Conservation (phyloP, 1,139 yeast species). For the Petasospora fabianii region DNA sequence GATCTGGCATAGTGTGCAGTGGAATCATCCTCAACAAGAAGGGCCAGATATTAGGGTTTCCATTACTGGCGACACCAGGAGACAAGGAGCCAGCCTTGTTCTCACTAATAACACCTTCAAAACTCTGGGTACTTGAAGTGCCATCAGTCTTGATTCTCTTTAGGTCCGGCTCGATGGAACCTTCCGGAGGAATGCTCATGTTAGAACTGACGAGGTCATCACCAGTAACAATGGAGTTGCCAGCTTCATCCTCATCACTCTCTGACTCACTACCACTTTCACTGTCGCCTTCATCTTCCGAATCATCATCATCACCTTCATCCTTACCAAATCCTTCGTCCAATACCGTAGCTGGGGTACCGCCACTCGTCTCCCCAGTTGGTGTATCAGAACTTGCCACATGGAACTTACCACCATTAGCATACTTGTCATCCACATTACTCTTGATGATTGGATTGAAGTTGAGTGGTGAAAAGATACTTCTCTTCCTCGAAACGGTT, state of each 20-base stretch:
- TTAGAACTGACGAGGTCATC: too few relatives aligned
- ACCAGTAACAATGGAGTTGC: too few relatives aligned
- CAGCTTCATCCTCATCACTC: background rate
- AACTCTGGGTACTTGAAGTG: constrained; percentile 8
- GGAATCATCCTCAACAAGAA: constrained; percentile 61
- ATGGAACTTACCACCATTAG: constrained; percentile 81
- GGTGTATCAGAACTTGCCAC: constrained; percentile 34
- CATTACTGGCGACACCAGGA: constrained; percentile 12
- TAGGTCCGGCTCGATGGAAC: constrained; percentile 19
- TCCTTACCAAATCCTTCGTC: constrained; percentile 27
- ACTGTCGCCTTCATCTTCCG: constrained; percentile 21
- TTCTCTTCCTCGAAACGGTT: constrained; percentile 35
- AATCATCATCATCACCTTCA: constrained; percentile 26
- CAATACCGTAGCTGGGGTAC: constrained; percentile 14
- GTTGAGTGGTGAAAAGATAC: constrained; percentile 74
- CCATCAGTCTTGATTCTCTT: constrained; percentile 17
- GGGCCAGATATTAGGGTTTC: constrained; percentile 51
- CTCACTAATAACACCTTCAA: constrained; percentile 3
- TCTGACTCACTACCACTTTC: constrained; percentile 21
- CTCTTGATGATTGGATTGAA: constrained; percentile 77
- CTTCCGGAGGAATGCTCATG: background rate
- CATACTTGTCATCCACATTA: constrained; percentile 77
- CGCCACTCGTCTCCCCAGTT: constrained; percentile 13
- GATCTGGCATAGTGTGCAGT: constrained; percentile 53
- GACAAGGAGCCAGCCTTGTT: constrained; percentile 8